These are phyloP conservation scores for Aspergillus ochraceus DNA, from an alignment of 2,329 filamentous ascomycete genomes.

Conservation along the genomic window DNA sequence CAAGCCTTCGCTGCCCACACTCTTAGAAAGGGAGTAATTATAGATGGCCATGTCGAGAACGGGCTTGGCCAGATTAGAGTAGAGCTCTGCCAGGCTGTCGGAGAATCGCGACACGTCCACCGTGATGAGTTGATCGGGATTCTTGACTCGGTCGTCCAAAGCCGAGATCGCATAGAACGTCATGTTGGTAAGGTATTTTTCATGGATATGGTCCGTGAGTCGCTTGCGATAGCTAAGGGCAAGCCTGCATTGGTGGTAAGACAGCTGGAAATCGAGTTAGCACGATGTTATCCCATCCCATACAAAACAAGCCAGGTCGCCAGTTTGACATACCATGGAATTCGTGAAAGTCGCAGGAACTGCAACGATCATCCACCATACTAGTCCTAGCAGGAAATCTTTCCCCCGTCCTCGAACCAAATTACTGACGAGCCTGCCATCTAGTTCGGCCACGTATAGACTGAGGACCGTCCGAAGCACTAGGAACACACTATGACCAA, in stretches of 20 bases:
- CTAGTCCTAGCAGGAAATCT: constrained; percentile 82
- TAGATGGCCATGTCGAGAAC: constrained; percentile 95
- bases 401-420: constrained; percentile 87
- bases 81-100: constrained; percentile 89
- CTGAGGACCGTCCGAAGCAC: constrained; percentile 89
- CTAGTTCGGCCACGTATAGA: constrained; percentile 92
- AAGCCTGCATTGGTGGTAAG: constrained; percentile 94
- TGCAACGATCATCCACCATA: constrained; percentile 99
- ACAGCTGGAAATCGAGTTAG: constrained; percentile 60
- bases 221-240: constrained; percentile 90
- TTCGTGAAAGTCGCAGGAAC: constrained; percentile 97
- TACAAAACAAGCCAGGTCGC: background rate
- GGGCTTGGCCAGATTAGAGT: constrained; percentile 94
- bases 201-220: constrained; percentile 91
- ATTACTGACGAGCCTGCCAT: constrained; percentile 88
- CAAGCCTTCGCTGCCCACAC: constrained; percentile 92
- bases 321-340: constrained; percentile 72
- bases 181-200: constrained; percentile 94
- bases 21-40: constrained; percentile 88
- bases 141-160: constrained; percentile 96
- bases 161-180: constrained; percentile 97
- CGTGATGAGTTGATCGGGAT: constrained; percentile 94
- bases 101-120: constrained; percentile 97
- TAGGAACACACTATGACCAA: constrained; percentile 91
- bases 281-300: constrained; percentile 3